Evolutionary conservation across 805 yeast species (phyloP).

Genomic region (Hagleromyces aurorensis): DNA sequence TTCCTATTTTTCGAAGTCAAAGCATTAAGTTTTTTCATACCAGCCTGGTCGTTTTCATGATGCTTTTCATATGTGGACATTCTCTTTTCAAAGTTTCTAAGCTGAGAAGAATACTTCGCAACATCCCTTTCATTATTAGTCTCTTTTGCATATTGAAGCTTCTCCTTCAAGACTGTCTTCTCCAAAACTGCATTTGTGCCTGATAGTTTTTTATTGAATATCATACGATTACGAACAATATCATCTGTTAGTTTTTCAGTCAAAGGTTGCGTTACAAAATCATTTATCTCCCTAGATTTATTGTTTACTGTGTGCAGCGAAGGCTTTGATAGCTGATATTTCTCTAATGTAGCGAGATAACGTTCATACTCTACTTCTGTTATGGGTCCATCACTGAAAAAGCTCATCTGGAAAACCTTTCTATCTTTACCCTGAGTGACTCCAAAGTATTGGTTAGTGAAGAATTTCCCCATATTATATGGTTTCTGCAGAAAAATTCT

Average conservation of each 20-base stretch:
- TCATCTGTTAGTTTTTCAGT: slow-evolving; percentile 69
- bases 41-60: slow-evolving; percentile 34
- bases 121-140: slow-evolving; percentile 39
- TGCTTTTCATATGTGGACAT: slow-evolving; percentile 31
- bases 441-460: slow-evolving; percentile 50
- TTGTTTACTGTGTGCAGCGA: slow-evolving; percentile 53
- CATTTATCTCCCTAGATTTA: slow-evolving; percentile 54
- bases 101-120: slow-evolving; percentile 40
- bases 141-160: slow-evolving; percentile 67
- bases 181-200: slow-evolving; percentile 72
- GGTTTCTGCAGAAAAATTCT: slow-evolving; percentile 48
- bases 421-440: slow-evolving; percentile 79
- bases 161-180: slow-evolving; percentile 63
- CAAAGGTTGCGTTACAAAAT: slow-evolving; percentile 56
- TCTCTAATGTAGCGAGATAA: slow-evolving; percentile 53
- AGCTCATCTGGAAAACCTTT: slow-evolving; percentile 67
- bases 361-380: slow-evolving; percentile 63
- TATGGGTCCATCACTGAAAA: slow-evolving; percentile 71
- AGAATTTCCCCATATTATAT: slow-evolving; percentile 42
- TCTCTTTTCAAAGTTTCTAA: slow-evolving; percentile 36
- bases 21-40: slow-evolving; percentile 47
- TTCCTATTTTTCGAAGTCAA: slow-evolving; percentile 83
- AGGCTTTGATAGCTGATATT: slow-evolving; percentile 45
- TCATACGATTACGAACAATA: slow-evolving; percentile 66
- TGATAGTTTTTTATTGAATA: slow-evolving; percentile 46